Base-by-base conservation (phyloP, 148 eudicot genomes). In the Spergularia marina region DNA sequence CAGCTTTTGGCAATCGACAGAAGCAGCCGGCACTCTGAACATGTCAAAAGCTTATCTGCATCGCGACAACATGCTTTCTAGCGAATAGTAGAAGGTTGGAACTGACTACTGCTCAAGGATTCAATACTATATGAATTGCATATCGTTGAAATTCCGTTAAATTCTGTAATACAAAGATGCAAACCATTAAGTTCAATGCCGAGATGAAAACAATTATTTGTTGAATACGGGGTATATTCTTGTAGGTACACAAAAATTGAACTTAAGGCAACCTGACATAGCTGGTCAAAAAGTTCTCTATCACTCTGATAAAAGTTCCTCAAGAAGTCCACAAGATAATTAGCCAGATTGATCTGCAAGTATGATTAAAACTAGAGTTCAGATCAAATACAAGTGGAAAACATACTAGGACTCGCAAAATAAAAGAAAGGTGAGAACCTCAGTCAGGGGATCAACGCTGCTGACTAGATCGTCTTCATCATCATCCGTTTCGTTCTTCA, bases 261-360 rank as follows among this genome's bases (percentile, higher is more conserved):
- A 49, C 36, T 34, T 57, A 23, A n/a, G 57, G 56, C 23, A 63
- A 95, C 98, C 98, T 95, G 91, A 65, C 85, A 86, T 70, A 95
- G 91, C 86, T 88, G 91, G 36, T 89, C 86, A 60, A 90, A 92
- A 81, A 77, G 81, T 66, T 83, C 77, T 44, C 76, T 64, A 76
- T 95, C 92, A 44, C 87, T 85, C 69, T 86, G 90, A 68, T 87
- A 83, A 57, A 95, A 90, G 80, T 86, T 91, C 71, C 56, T 78
- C 61, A 92, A 23, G 72, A 91, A 90, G 63, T 90, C 92, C 44
- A 76, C 77, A n/a, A 92, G 89, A 88, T 86, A 90, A 73, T 79
- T 88, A 13, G 90, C 84, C 84, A 95, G 79, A 84, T 95, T 95
- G 18, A 92, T 95, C 98, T 95, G 94, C 77, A 63, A 79, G 16